phyloP scores from a whole-genome alignment of 306 rosid genomes.

The Glycyrrhiza uralensis region DNA sequence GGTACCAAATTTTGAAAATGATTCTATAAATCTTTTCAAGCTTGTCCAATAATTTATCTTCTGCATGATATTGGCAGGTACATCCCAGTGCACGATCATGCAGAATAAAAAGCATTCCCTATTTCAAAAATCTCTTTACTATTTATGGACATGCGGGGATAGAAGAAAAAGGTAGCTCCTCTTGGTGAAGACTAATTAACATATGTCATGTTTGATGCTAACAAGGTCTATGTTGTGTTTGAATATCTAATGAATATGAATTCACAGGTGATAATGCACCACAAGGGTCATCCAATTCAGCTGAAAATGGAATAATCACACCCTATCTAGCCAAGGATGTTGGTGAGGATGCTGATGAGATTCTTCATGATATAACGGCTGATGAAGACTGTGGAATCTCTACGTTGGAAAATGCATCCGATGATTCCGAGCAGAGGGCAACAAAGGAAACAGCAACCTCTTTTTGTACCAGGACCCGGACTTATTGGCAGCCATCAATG shows the following conservation, averaged over 20 bases:
- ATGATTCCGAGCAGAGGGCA: conserved; percentile 28
- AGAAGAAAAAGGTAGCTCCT: conserved; percentile 43
- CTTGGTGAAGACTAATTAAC: background rate
- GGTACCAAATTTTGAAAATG: conserved; percentile 36
- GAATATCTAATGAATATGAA: conserved; percentile 23
- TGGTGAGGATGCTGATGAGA: conserved; percentile 30
- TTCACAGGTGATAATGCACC: conserved; percentile 39
- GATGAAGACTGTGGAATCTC: conserved; percentile 51
- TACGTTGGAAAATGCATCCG: conserved; percentile 25
- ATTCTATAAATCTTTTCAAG: conserved; percentile 6
- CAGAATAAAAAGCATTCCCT: conserved; percentile 65
- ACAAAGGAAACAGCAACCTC: conserved; percentile 28
- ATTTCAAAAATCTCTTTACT: conserved; percentile 47
- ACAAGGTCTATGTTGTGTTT: conserved; percentile 12
- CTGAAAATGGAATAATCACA: conserved; percentile 29
- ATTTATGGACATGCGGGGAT: conserved; percentile 44
- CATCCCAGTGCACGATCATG: conserved; percentile 53
- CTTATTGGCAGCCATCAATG: conserved; percentile 78
- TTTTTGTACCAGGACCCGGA: conserved; percentile 44
- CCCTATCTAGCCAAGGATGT: conserved; percentile 28
- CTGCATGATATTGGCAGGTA: conserved; percentile 39
- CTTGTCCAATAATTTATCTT: conserved; percentile 6
- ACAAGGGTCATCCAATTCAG: conserved; percentile 35
- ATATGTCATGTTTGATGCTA: conserved; percentile 24
- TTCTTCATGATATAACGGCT: conserved; percentile 40